These are phyloP conservation scores for Handroanthus guayacan DNA, from an alignment of 257 asterid genomes.

Conservation along the genomic window DNA sequence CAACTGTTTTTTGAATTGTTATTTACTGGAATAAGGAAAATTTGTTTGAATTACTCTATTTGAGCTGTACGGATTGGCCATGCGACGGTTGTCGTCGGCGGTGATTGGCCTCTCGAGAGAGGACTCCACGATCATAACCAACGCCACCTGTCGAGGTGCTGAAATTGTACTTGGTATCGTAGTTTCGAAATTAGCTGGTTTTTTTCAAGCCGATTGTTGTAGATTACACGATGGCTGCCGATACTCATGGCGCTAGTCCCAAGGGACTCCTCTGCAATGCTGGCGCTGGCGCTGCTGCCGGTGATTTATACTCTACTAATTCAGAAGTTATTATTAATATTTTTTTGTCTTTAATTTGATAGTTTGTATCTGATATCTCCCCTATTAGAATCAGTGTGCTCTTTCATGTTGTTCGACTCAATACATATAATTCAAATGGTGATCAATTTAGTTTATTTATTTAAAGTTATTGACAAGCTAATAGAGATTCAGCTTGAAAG, in stretches of 20 bases:
- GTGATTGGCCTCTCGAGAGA: constrained; percentile 81
- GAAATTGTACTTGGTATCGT: constrained; percentile 18
- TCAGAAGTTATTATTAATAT: not conserved
- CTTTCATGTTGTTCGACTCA: not conserved
- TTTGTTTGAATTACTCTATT: constrained; percentile 30
- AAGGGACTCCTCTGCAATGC: constrained; percentile 87
- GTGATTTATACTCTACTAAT: constrained; percentile 39
- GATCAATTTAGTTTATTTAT: not conserved
- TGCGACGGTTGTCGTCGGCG: constrained; percentile 78
- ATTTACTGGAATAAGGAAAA: constrained; percentile 12
- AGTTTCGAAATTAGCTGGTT: constrained; percentile 22
- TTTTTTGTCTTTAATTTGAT: not conserved
- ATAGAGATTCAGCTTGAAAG: too few relatives aligned
- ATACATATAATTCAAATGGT: not conserved
- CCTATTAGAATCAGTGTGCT: not conserved
- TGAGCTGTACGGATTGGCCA: constrained; percentile 71
- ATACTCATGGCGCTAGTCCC: constrained; percentile 70
- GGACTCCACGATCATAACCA: constrained; percentile 53
- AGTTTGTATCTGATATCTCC: not conserved
- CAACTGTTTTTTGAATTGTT: constrained; percentile 7
- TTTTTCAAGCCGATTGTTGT: constrained; percentile 37
- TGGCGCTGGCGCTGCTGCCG: constrained; percentile 98
- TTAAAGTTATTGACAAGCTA: too few relatives aligned
- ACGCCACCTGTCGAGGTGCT: constrained; percentile 41
- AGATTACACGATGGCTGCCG: constrained; percentile 61